These are phyloP conservation scores for Candida sp. DNA, from an alignment of 1,139 yeast genomes.

Conservation along the genomic window DNA sequence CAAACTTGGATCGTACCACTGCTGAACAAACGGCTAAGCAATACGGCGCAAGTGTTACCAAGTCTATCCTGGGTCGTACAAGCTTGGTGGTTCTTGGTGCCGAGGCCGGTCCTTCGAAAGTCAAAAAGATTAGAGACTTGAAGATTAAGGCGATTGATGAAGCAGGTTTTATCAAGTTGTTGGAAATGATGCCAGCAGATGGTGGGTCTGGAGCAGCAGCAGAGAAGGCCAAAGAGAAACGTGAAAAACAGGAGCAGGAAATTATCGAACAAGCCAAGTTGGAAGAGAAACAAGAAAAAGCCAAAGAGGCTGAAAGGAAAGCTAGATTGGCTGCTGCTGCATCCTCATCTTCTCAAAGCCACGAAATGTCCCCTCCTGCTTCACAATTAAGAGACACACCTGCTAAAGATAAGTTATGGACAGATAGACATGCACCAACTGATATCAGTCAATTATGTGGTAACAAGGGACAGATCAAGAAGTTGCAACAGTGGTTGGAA, in stretches of 20 bases:
- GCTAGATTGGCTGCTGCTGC: not conserved
- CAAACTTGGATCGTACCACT: constrained; percentile 75
- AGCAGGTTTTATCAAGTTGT: constrained; percentile 79
- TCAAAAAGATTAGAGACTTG: constrained; percentile 74
- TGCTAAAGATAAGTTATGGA: constrained; percentile 78
- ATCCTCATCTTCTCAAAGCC: not conserved
- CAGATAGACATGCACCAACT: constrained; percentile 90
- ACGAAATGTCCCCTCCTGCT: not conserved
- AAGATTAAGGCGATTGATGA: constrained; percentile 85
- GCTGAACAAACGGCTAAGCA: constrained; percentile 79
- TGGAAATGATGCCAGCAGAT: constrained; percentile 84
- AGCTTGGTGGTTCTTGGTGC: constrained; percentile 90
- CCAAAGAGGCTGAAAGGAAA: constrained; percentile 22
- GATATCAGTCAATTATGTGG: constrained; percentile 84
- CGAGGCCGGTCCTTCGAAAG: constrained; percentile 98
- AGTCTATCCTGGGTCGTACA: constrained; percentile 86
- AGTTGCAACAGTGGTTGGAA: constrained; percentile 73
- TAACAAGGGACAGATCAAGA: constrained; percentile 75
- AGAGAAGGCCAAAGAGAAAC: constrained; percentile 67
- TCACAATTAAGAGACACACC: constrained; percentile 29
- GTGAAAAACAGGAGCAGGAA: constrained; percentile 65
- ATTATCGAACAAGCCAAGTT: constrained; percentile 53
- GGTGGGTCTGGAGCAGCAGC: constrained; percentile 91
- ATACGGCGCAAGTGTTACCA: constrained; percentile 95
- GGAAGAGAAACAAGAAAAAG: constrained; percentile 19